Evolutionary conservation across 2,329 filamentous ascomycete species (phyloP).

Genomic region (Fusarium globosum): DNA sequence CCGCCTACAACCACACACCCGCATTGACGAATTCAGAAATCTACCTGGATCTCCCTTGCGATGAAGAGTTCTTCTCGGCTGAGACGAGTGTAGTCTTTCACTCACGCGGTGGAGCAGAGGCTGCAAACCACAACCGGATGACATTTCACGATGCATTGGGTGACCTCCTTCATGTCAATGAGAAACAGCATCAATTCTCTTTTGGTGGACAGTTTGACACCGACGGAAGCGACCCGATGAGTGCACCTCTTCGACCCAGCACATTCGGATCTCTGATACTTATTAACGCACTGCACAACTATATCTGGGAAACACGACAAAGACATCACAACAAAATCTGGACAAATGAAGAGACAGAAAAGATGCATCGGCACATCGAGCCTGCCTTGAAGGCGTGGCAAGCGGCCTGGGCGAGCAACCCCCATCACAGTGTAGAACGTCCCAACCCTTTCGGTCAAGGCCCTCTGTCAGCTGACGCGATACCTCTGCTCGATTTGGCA

Average conservation of each 20-base stretch:
- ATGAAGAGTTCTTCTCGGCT: conserved; percentile 90
- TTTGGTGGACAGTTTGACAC: conserved; percentile 32
- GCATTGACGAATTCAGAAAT: conserved; percentile 96
- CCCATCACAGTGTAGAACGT: conserved; percentile 83
- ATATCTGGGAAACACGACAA: conserved; percentile 97
- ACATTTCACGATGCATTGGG: conserved; percentile 87
- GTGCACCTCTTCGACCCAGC: conserved; percentile 80
- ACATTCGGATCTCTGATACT: conserved; percentile 92
- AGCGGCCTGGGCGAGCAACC: conserved; percentile 88
- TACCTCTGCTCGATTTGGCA: conserved; percentile 89
- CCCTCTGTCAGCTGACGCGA: conserved; percentile 88
- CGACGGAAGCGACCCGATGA: conserved; percentile 56
- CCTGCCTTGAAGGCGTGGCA: conserved; percentile 96
- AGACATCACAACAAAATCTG: conserved; percentile 88
- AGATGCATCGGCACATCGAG: conserved; percentile 95
- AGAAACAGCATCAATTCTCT: conserved; percentile 64
- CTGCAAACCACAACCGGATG: conserved; percentile 75
- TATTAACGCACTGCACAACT: conserved; percentile 96
- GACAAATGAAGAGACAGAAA: conserved; percentile 92
- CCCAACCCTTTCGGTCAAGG: conserved; percentile 86
- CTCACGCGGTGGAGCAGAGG: conserved; percentile 76
- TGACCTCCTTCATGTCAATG: conserved; percentile 81
- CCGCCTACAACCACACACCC: conserved; percentile 92
- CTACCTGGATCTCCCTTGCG: conserved; percentile 86
- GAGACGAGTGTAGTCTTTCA: conserved; percentile 86